Evolutionary conservation across 345 rosid species (phyloP).

Genomic region (Rhodamnia rubescens): DNA sequence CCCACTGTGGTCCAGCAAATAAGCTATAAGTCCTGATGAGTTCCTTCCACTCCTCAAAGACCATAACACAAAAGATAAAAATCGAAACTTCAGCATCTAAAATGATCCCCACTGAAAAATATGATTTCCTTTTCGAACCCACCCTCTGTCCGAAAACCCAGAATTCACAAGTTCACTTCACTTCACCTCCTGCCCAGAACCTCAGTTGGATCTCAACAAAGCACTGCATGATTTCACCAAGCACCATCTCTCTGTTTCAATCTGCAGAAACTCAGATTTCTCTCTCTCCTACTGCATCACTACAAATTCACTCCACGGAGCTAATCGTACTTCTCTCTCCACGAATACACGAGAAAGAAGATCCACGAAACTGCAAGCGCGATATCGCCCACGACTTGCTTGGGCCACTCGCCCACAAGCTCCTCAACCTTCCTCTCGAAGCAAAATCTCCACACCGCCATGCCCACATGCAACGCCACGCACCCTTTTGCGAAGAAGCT

Average conservation of each 20-base stretch:
- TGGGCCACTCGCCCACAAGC: constrained; percentile 57
- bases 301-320: background rate
- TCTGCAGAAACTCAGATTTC: background rate
- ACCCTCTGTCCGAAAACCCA: background rate
- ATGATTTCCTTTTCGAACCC: background rate
- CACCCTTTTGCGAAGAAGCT: constrained; percentile 79
- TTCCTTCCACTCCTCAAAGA: background rate
- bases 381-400: constrained; percentile 66
- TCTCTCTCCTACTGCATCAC: background rate
- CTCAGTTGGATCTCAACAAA: background rate
- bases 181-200: background rate
- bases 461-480: constrained; percentile 47
- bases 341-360: constrained; percentile 67
- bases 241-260: background rate
- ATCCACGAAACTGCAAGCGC: constrained; percentile 71
- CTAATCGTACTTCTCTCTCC: constrained; percentile 93
- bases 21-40: background rate
- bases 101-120: background rate
- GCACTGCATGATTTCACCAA: background rate
- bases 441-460: constrained; percentile 69
- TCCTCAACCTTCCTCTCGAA: constrained; percentile 62
- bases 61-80: background rate
- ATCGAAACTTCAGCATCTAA: background rate
- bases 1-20: too few species aligned
- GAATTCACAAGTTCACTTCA: background rate